A percentile compares a stretch with the other conserved stretches of the same genome.
These are phyloP conservation scores for Halophytophthora polymorphica DNA, from an alignment of 352 stramenopile species.

Conservation along the genomic window DNA sequence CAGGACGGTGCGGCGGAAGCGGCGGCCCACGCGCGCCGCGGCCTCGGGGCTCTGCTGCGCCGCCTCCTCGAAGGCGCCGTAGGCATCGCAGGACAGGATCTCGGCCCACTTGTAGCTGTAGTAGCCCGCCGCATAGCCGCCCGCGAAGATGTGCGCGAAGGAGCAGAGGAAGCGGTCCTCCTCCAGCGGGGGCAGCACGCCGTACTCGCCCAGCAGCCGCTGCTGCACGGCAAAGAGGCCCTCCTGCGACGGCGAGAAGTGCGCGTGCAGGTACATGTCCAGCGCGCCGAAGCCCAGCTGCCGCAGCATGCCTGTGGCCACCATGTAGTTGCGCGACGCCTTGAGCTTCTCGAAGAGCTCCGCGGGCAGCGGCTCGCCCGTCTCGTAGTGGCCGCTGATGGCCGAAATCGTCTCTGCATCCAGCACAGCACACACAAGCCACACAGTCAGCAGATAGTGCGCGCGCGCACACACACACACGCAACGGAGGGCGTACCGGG, in stretches of 20 bases:
- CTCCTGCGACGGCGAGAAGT: slow-evolving; percentile 64
- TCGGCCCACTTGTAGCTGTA: slow-evolving; percentile 98
- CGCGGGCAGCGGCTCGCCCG: slow-evolving; percentile 87
- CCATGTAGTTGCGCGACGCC: slow-evolving; percentile 94
- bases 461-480: slow-evolving; percentile 31
- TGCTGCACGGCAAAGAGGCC: slow-evolving; percentile 94
- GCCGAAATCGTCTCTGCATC: slow-evolving; percentile 73
- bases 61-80: slow-evolving; percentile 97
- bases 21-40: slow-evolving; percentile 78
- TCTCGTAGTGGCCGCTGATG: slow-evolving; percentile 85
- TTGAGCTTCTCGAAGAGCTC: slow-evolving; percentile 97
- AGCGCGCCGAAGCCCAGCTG: slow-evolving; percentile 95
- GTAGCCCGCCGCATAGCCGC: slow-evolving; percentile 97
- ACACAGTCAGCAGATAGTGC: slow-evolving; percentile 26
- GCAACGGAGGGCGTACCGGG: slow-evolving; percentile 30
- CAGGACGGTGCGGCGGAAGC: slow-evolving; percentile 94
- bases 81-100: slow-evolving; percentile 97
- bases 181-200: slow-evolving; percentile 86
- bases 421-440: not conserved
- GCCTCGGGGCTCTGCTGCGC: slow-evolving; percentile 45
- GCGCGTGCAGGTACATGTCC: slow-evolving; percentile 83
- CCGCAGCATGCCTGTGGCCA: slow-evolving; percentile 92
- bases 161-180: slow-evolving; percentile 98
- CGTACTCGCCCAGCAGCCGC: slow-evolving; percentile 78
- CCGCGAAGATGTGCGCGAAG: slow-evolving; percentile 98